A percentile compares a stretch with the other conserved stretches of the same genome.
These are phyloP conservation scores for Malus fusca DNA, from an alignment of 306 rosid species.

Conservation along the genomic window DNA sequence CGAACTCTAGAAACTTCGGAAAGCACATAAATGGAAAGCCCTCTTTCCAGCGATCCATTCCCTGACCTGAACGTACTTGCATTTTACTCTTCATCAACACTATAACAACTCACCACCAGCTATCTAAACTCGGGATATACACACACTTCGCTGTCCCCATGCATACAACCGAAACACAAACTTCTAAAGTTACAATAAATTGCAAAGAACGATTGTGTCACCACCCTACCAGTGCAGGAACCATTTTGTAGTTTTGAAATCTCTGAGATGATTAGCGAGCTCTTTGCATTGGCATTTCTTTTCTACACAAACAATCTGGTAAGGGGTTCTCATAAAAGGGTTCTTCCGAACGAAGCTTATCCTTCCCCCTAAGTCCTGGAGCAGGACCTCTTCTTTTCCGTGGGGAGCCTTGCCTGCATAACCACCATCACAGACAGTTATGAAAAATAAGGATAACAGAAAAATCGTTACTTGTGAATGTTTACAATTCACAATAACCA, in stretches of 20 bases:
- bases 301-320: constrained; percentile 78
- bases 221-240: background rate
- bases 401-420: constrained; percentile 63
- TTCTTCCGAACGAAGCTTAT: constrained; percentile 90
- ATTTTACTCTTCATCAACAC: constrained; percentile 9
- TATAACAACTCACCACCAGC: constrained; percentile 8
- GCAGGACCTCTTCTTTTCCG: constrained; percentile 89
- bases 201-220: constrained; percentile 1
- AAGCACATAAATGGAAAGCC: constrained; percentile 22
- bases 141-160: constrained; percentile 15
- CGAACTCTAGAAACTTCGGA: constrained; percentile 16
- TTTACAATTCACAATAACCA: background rate
- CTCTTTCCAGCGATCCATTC: background rate
- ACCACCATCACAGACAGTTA: constrained; percentile 6
- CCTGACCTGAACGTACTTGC: constrained; percentile 8
- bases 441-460: background rate
- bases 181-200: constrained; percentile 6
- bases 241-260: constrained; percentile 6
- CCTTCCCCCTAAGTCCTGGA: constrained; percentile 77
- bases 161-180: constrained; percentile 5
- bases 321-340: constrained; percentile 78
- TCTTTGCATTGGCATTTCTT: constrained; percentile 24
- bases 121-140: constrained; percentile 16
- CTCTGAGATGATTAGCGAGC: constrained; percentile 16
- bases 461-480: background rate